These are phyloP conservation scores for Candida patagonica DNA, from an alignment of 805 yeast species.

Conservation along the genomic window DNA sequence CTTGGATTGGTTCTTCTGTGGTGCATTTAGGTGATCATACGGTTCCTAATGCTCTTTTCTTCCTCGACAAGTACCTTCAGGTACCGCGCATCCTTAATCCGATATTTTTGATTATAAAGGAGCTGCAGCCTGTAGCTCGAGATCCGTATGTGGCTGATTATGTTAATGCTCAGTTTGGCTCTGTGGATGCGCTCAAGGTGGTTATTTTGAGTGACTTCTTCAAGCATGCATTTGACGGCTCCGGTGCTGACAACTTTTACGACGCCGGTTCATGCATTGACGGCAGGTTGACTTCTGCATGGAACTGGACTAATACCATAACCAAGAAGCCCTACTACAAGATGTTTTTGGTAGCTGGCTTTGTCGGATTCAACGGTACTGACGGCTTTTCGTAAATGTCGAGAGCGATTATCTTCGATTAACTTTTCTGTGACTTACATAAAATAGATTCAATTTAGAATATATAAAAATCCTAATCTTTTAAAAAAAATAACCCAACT, in stretches of 20 bases:
- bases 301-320: slow-evolving; percentile 73
- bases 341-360: slow-evolving; percentile 57
- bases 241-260: slow-evolving; percentile 76
- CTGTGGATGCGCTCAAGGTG: slow-evolving; percentile 42
- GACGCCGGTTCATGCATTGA: slow-evolving; percentile 82
- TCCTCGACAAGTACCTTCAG: slow-evolving; percentile 70
- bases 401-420: too few species aligned
- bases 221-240: slow-evolving; percentile 60
- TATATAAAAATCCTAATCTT: neutral
- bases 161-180: slow-evolving; percentile 50
- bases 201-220: slow-evolving; percentile 42
- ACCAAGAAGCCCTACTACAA: slow-evolving; percentile 56
- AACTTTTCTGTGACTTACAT: slow-evolving; percentile 1
- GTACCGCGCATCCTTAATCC: slow-evolving; percentile 73
- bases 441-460: neutral
- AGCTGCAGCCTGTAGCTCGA: slow-evolving; percentile 43
- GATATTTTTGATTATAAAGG: slow-evolving; percentile 47
- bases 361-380: slow-evolving; percentile 64
- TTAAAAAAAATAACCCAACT: neutral
- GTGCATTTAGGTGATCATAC: slow-evolving; percentile 78
- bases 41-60: slow-evolving; percentile 74
- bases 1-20: slow-evolving; percentile 75
- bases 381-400: slow-evolving; percentile 29
- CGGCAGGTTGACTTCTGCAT: slow-evolving; percentile 70
- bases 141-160: slow-evolving; percentile 43